phyloP scores from a whole-genome alignment of 2,329 filamentous ascomycete genomes.

The Aspergillus proliferans region DNA sequence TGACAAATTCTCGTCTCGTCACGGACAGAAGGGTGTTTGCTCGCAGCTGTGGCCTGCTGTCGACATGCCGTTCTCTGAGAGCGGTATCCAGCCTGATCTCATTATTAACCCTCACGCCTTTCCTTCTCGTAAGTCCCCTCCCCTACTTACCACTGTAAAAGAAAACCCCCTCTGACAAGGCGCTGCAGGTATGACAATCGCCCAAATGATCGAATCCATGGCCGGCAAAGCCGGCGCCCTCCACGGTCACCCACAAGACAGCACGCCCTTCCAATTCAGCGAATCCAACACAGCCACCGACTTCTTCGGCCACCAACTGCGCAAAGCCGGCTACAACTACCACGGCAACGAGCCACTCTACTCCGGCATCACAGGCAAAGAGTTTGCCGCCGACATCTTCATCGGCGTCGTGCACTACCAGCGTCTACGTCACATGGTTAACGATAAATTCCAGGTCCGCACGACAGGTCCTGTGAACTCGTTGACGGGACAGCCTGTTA shows the following conservation, averaged over 20 bases:
- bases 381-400: conserved; percentile 92
- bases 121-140: conserved; percentile 62
- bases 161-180: neutral
- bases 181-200: conserved; percentile 74
- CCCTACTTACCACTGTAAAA: neutral
- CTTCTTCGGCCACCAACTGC: conserved; percentile 92
- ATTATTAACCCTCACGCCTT: conserved; percentile 99
- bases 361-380: conserved; percentile 90
- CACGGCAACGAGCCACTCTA: conserved; percentile 99
- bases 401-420: conserved; percentile 98
- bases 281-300: conserved; percentile 88
- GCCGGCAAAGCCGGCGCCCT: conserved; percentile 91
- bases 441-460: conserved; percentile 98
- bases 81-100: conserved; percentile 90
- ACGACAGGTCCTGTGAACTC: conserved; percentile 89
- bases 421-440: conserved; percentile 96
- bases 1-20: conserved; percentile 97
- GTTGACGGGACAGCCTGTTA: conserved; percentile 91
- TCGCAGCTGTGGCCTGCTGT: conserved; percentile 92
- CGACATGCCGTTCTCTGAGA: conserved; percentile 96
- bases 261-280: conserved; percentile 89
- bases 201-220: conserved; percentile 97
- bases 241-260: conserved; percentile 93
- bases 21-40: conserved; percentile 95
- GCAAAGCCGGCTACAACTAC: conserved; percentile 94